These are phyloP conservation scores for Ramularia endophylla DNA, from an alignment of 2,329 filamentous ascomycete species.

Conservation along the genomic window DNA sequence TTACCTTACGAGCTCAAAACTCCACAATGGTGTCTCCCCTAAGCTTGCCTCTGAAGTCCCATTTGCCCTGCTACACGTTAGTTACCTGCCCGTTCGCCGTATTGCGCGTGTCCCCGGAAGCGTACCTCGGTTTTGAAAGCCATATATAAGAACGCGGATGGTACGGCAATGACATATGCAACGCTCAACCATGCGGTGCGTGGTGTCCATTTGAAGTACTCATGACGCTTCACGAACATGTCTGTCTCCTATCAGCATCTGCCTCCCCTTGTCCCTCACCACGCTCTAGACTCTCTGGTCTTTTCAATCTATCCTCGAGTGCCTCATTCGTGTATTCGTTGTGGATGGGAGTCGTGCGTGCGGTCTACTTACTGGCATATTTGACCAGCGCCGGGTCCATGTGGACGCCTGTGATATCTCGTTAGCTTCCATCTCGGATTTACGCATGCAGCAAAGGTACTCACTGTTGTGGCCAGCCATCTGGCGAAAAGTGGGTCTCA, in stretches of 20 bases:
- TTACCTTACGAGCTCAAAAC: slow-evolving; percentile 45
- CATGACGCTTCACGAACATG: slow-evolving; percentile 78
- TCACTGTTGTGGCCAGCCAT: slow-evolving; percentile 36
- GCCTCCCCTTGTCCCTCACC: neutral
- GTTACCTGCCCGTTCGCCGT: neutral
- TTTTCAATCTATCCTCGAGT: neutral
- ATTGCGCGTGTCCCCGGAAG: slow-evolving; percentile 21
- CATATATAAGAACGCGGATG: slow-evolving; percentile 61
- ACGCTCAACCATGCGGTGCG: slow-evolving; percentile 75
- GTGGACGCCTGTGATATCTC: slow-evolving; percentile 37
- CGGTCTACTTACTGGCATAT: slow-evolving; percentile 46
- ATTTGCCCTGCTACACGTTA: slow-evolving; percentile 65
- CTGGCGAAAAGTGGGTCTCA: slow-evolving; percentile 27
- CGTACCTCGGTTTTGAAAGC: slow-evolving; percentile 83
- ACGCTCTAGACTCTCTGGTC: neutral
- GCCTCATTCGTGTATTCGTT: neutral
- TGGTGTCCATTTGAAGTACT: slow-evolving; percentile 91
- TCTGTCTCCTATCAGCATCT: slow-evolving; percentile 47
- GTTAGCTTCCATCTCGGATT: slow-evolving; percentile 13
- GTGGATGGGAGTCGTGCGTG: slow-evolving; percentile 22
- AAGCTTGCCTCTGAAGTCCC: slow-evolving; percentile 77
- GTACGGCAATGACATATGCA: slow-evolving; percentile 68
- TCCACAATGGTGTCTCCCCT: slow-evolving; percentile 79
- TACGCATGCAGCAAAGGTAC: too few species aligned
- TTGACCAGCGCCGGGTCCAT: slow-evolving; percentile 52